Evolutionary conservation across 1,284 basidiomycete species (phyloP), one percentile per base, ranked within the genome.

Genomic region (Apiotrichum porosum): DNA sequence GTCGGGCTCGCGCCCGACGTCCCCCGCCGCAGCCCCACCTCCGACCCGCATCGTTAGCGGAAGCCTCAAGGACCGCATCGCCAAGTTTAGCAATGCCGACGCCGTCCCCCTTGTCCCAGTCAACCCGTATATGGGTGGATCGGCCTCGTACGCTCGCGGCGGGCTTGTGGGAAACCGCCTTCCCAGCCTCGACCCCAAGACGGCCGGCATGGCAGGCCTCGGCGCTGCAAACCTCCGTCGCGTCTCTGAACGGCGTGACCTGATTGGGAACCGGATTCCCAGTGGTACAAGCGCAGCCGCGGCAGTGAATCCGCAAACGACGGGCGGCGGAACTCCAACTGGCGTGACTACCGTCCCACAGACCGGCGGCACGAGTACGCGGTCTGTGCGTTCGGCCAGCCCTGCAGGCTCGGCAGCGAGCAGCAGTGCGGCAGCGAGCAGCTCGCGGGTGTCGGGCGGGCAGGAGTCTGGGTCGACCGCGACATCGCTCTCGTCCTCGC

Each of bases 11-110:
- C 38, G 41, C 39, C 32, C 51, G 42, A 43, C 17, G 18, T 56
- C 40, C 18, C 46, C 51, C 14, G 21, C 13, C 15, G 34, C 26
- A n/a, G 47, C 35, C 44, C 61, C 52, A 30, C 50, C 19, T 10
- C 51, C 46, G 6, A 39, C 47, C 19, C 62, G 67, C 6, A 44
- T 60, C 37, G 63, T 71, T 9, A 66, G 65, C 17, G 64, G 67
- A 34, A 68, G 66, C 3, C 62, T 73, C 42, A 66, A 65, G 55
- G 71, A 73, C 48, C 63, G 71, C 26, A 73, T 73, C 35, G 71
- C 71, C 14, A 66, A 65, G 48, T 73, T 73, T 54, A 67, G 68
- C 58, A 69, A 71, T 34, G 56, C 64, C 28, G 68, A 62, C 10
- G 56, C 64, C 1, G 63, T 64, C 14, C 56, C 56, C 6, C 65